These are phyloP conservation scores for Acanthamoeba healyi DNA, from an alignment of 208 protist species.

Conservation along the genomic window DNA sequence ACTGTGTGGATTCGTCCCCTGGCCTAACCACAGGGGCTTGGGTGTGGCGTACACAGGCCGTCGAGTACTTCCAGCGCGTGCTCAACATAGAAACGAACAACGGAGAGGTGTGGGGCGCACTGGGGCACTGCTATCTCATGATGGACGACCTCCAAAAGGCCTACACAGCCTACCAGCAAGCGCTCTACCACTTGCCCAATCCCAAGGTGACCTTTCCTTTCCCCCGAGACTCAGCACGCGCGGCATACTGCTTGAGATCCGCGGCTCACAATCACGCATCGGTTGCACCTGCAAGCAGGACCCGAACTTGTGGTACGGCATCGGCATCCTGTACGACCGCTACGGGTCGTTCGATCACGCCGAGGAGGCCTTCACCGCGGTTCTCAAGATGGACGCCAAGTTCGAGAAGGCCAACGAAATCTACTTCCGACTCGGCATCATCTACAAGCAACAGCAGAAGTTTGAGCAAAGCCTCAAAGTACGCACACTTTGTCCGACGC, in stretches of 20 bases:
- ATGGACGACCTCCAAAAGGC: slow-evolving; percentile 89
- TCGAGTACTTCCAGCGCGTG: slow-evolving; percentile 85
- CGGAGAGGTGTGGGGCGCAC: slow-evolving; percentile 85
- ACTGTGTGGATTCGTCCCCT: too few species aligned
- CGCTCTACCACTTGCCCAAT: slow-evolving; percentile 87
- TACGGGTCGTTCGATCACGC: slow-evolving; percentile 89
- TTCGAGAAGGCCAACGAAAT: slow-evolving; percentile 90
- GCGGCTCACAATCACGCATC: neutral
- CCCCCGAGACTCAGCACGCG: neutral
- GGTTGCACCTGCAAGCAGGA: slow-evolving; percentile 80
- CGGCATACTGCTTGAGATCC: neutral
- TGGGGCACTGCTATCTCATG: slow-evolving; percentile 89
- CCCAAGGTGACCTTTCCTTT: slow-evolving; percentile 77
- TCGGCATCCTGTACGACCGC: slow-evolving; percentile 91
- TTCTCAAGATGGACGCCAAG: slow-evolving; percentile 88
- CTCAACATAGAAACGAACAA: slow-evolving; percentile 82
- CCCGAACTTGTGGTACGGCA: slow-evolving; percentile 91
- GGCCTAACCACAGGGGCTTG: too few species aligned
- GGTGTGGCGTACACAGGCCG: slow-evolving; percentile 62
- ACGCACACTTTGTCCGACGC: neutral
- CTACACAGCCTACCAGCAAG: slow-evolving; percentile 89
- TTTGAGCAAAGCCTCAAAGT: slow-evolving; percentile 86
- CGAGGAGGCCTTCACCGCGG: slow-evolving; percentile 89
- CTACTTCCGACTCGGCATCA: slow-evolving; percentile 89
- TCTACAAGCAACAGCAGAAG: slow-evolving; percentile 89